A percentile compares a stretch with the other conserved stretches of the same genome.
phyloP scores from a whole-genome alignment of 2,329 filamentous ascomycete species.

The Meredithiella fracta region DNA sequence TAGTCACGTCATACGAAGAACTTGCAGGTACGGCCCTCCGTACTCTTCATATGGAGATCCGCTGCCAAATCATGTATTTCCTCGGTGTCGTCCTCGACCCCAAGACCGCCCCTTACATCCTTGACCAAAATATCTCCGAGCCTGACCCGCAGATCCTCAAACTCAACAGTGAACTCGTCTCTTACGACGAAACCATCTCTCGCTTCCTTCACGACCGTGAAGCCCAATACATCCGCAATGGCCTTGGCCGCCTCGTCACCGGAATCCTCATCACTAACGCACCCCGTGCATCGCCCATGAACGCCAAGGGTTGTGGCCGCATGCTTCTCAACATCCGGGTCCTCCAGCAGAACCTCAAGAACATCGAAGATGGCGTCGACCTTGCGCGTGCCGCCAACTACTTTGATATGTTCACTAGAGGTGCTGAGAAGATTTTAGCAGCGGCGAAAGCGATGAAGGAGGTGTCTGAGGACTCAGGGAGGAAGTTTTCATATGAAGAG shows the following conservation, averaged over 20 bases:
- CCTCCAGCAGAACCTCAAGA: slow-evolving; percentile 90
- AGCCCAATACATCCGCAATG: slow-evolving; percentile 56
- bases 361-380: slow-evolving; percentile 58
- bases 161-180: slow-evolving; percentile 70
- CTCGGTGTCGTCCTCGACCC: slow-evolving; percentile 47
- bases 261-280: slow-evolving; percentile 59
- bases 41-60: slow-evolving; percentile 76
- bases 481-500: slow-evolving; percentile 47
- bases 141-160: slow-evolving; percentile 67
- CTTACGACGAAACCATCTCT: slow-evolving; percentile 69
- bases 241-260: slow-evolving; percentile 65
- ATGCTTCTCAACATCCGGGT: slow-evolving; percentile 88
- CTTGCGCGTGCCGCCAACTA: slow-evolving; percentile 49
- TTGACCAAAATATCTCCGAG: slow-evolving; percentile 57
- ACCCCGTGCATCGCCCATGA: slow-evolving; percentile 62
- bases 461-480: slow-evolving; percentile 19
- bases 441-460: slow-evolving; percentile 35
- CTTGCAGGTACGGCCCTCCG: slow-evolving; percentile 65
- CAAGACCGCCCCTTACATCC: slow-evolving; percentile 43
- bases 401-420: slow-evolving; percentile 50
- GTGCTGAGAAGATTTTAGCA: slow-evolving; percentile 47
- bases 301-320: slow-evolving; percentile 62
- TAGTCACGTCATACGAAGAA: slow-evolving; percentile 66
- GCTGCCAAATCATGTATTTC: slow-evolving; percentile 71
- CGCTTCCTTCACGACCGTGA: slow-evolving; percentile 57